Percentiles rank a stretch among this genome's conserved stretches.
phyloP scores from a whole-genome alignment of 2,329 filamentous ascomycete genomes.

The Bipolaris sorokiniana region DNA sequence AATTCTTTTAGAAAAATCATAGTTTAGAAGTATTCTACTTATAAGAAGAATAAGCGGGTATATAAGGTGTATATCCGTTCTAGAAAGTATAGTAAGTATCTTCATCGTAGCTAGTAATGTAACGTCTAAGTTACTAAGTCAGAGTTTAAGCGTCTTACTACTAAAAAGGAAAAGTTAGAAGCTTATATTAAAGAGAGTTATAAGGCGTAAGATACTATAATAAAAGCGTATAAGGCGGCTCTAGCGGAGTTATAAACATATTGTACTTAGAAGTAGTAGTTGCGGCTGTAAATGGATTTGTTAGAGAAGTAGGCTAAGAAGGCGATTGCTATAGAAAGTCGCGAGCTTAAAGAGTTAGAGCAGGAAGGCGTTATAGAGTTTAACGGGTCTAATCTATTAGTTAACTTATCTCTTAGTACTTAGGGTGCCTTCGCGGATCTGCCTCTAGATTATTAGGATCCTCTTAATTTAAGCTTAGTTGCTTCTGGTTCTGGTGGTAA shows the following conservation, averaged over 20 bases:
- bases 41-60: neutral
- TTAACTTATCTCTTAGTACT: neutral
- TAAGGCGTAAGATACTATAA: neutral
- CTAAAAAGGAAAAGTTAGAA: neutral
- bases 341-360: neutral
- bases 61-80: neutral
- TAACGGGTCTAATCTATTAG: too few species aligned
- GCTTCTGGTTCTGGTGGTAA: too few species aligned
- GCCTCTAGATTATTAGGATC: neutral
- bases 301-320: neutral
- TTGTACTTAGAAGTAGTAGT: neutral
- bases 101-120: neutral
- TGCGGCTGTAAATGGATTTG: neutral
- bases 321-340: neutral
- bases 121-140: neutral
- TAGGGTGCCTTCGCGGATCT: neutral
- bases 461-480: neutral
- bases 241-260: neutral
- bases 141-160: neutral
- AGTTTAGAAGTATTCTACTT: neutral
- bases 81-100: constrained; percentile 1
- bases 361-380: neutral
- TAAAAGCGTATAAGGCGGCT: neutral
- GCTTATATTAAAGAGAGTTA: neutral
- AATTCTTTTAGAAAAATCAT: neutral